A percentile compares a stretch with the other conserved stretches of the same genome.
Conservation (phyloP, 2,329 filamentous ascomycete species). For the Aspergillus fructus region DNA sequence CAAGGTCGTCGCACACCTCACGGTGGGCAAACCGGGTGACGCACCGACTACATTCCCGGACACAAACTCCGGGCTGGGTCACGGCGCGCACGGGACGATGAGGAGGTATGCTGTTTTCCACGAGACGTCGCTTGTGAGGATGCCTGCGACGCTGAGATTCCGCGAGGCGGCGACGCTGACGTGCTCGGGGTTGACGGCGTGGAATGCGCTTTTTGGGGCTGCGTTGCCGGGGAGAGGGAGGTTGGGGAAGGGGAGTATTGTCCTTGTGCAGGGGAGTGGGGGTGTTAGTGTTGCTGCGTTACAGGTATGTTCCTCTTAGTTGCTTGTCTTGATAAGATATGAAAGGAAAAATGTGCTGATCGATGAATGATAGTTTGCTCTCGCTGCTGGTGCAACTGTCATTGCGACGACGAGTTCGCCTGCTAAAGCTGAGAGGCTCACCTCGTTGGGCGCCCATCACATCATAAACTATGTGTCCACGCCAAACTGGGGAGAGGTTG, state of each 20-base stretch:
- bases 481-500: conserved; percentile 55
- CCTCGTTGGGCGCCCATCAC: conserved; percentile 55
- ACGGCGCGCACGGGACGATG: conserved; percentile 49
- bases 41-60: conserved; percentile 40
- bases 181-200: conserved; percentile 50
- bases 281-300: conserved; percentile 54
- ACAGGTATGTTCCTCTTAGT: conserved; percentile 29
- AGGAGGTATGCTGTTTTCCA: conserved; percentile 48
- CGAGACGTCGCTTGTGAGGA: conserved; percentile 49
- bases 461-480: conserved; percentile 58
- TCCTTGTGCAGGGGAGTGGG: conserved; percentile 56
- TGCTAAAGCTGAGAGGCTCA: conserved; percentile 51
- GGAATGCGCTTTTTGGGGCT: conserved; percentile 55
- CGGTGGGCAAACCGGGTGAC: conserved; percentile 45
- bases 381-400: conserved; percentile 54
- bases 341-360: background rate
- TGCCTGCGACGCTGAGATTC: conserved; percentile 48
- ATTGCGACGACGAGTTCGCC: conserved; percentile 58
- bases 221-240: conserved; percentile 20
- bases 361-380: conserved; percentile 25
- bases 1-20: conserved; percentile 54
- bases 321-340: background rate
- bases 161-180: conserved; percentile 49
- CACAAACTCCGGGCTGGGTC: conserved; percentile 46
- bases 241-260: conserved; percentile 37